Evolutionary conservation across 345 rosid genomes (phyloP).

Genomic region (Euphorbia tirucalli): DNA sequence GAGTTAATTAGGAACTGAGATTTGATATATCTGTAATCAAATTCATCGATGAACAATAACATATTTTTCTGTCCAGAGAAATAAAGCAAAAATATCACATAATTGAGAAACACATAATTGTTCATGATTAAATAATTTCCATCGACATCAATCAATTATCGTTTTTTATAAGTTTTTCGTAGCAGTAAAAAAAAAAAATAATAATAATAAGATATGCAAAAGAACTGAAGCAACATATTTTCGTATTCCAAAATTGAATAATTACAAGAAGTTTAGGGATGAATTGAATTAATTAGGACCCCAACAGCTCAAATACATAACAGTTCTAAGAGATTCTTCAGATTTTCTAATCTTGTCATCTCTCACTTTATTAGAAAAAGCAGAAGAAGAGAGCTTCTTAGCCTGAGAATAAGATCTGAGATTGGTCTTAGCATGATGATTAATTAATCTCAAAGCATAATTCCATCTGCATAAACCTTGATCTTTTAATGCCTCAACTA

Average conservation of each 20-base stretch:
- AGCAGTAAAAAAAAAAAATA: neutral
- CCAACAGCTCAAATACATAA: slow-evolving; percentile 26
- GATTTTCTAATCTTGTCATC: slow-evolving; percentile 8
- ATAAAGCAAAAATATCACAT: no score
- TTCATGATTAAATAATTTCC: no score
- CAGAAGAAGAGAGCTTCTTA: slow-evolving; percentile 18
- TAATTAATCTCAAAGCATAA: slow-evolving; percentile 13
- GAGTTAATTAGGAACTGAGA: no score
- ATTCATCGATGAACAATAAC: no score
- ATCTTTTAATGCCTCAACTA: slow-evolving; percentile 40
- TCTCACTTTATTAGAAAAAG: neutral
- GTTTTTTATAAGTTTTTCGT: no score
- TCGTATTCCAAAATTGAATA: neutral
- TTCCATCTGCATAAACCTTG: slow-evolving; percentile 46
- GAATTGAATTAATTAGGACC: slow-evolving; percentile 10
- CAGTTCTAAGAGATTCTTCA: slow-evolving; percentile 15
- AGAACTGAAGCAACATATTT: no score
- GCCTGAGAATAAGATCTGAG: slow-evolving; percentile 16
- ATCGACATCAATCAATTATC: no score
- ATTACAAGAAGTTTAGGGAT: neutral
- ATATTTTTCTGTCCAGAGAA: no score
- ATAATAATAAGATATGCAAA: neutral
- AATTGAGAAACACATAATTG: no score
- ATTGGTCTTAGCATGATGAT: slow-evolving; percentile 24
- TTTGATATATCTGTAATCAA: no score